A percentile compares a stretch with the other conserved stretches of the same genome.
Conservation (phyloP, 768 basidiomycete genomes). For the Rhodotorula kratochvilovae region DNA sequence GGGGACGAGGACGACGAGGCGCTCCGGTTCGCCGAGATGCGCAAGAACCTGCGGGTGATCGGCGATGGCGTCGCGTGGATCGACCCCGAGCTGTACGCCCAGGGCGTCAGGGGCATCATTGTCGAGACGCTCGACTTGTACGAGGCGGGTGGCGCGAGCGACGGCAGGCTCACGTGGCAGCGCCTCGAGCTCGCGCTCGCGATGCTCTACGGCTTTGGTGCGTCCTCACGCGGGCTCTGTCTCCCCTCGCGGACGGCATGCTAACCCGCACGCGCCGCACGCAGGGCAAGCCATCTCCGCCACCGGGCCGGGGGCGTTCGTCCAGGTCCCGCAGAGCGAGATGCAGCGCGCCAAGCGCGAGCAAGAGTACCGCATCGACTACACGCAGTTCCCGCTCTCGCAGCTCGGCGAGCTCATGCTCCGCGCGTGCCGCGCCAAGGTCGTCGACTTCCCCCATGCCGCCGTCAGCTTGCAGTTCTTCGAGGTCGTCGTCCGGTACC, state of each 20-base stretch:
- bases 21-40: slow-evolving; percentile 73
- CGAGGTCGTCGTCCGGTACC: slow-evolving; percentile 84
- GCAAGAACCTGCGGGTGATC: slow-evolving; percentile 82
- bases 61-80: slow-evolving; percentile 81
- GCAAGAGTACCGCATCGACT: slow-evolving; percentile 41
- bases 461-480: slow-evolving; percentile 85
- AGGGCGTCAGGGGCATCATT: slow-evolving; percentile 67
- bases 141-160: slow-evolving; percentile 56
- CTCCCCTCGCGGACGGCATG: background rate
- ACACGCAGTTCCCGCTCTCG: slow-evolving; percentile 60
- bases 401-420: slow-evolving; percentile 84
- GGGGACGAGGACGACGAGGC: slow-evolving; percentile 87
- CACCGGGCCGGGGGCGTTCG: slow-evolving; percentile 81
- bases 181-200: slow-evolving; percentile 91
- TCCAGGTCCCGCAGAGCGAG: slow-evolving; percentile 61
- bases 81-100: slow-evolving; percentile 77
- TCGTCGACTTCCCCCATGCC: slow-evolving; percentile 64
- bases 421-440: slow-evolving; percentile 73
- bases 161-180: slow-evolving; percentile 72
- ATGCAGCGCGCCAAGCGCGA: slow-evolving; percentile 53
- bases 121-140: slow-evolving; percentile 59
- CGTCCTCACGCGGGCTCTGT: slow-evolving; percentile 51
- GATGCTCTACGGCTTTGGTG: slow-evolving; percentile 87
- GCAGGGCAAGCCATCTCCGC: slow-evolving; percentile 47
- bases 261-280: background rate